These are phyloP conservation scores for Selaginella tamariscina DNA, from an alignment of 75 land plant genomes.

Conservation along the genomic window DNA sequence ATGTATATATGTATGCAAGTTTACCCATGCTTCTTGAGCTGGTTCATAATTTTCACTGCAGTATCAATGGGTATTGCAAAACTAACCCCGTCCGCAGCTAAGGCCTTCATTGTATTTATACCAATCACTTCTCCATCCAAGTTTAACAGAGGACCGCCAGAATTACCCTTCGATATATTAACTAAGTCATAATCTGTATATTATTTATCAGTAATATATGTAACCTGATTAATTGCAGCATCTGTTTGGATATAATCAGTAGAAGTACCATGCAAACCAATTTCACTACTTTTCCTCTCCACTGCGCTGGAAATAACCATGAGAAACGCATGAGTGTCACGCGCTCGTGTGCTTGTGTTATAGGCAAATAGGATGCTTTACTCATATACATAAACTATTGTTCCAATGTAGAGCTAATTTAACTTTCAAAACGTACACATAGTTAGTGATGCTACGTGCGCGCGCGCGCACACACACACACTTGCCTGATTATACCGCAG, in stretches of 20 bases:
- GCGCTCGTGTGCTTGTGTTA: no score
- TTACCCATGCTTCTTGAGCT: constrained; percentile 73
- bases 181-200: no score
- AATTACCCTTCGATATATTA: constrained; percentile 64
- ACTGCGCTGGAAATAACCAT: constrained; percentile 47
- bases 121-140: constrained; percentile 94
- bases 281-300: constrained; percentile 84
- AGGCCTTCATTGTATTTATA: constrained; percentile 66
- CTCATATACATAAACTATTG: no score
- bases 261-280: constrained; percentile 65
- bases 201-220: no score
- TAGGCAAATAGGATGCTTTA: no score
- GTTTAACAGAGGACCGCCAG: constrained; percentile 93
- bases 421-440: no score
- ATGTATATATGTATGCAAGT: background rate
- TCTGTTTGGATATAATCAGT: constrained; percentile 78
- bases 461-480: no score
- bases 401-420: no score
- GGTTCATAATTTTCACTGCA: constrained; percentile 52
- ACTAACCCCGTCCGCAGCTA: constrained; percentile 61
- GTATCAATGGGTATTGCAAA: constrained; percentile 88
- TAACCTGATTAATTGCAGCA: constrained; percentile 73
- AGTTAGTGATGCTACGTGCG: no score
- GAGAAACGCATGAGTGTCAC: background rate
- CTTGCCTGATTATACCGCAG: constrained; percentile 89